These are phyloP conservation scores for Leptographium lundbergii DNA, from an alignment of 2,329 filamentous ascomycete species.

Conservation along the genomic window DNA sequence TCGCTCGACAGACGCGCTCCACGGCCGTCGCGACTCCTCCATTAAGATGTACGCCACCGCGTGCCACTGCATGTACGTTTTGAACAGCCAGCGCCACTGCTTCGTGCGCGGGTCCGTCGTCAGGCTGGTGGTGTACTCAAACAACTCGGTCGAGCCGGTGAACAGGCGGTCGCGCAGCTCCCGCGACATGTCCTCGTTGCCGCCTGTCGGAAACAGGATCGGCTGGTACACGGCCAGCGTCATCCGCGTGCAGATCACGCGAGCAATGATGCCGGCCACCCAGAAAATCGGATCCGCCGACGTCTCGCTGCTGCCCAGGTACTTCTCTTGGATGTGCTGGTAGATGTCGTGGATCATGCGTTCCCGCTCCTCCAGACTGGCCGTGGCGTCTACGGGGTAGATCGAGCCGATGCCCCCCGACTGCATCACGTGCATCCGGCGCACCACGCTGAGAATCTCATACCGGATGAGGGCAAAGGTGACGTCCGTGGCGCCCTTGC, in stretches of 20 bases:
- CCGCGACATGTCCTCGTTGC: constrained; percentile 19
- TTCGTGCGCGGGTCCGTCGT: constrained; percentile 34
- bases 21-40: constrained; percentile 32
- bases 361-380: constrained; percentile 30
- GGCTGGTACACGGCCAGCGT: constrained; percentile 42
- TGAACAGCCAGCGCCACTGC: constrained; percentile 46
- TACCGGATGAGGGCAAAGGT: constrained; percentile 30
- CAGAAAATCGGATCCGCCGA: constrained; percentile 33
- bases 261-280: constrained; percentile 34
- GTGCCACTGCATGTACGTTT: constrained; percentile 47
- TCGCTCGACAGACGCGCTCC: constrained; percentile 19
- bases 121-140: constrained; percentile 42
- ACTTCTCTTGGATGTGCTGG: constrained; percentile 36
- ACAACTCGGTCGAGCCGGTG: constrained; percentile 38
- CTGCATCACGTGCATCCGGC: constrained; percentile 24
- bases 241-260: constrained; percentile 41
- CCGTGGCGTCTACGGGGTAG: constrained; percentile 18
- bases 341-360: constrained; percentile 19
- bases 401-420: constrained; percentile 17
- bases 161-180: constrained; percentile 27
- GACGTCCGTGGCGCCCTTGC: constrained; percentile 40
- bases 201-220: constrained; percentile 27
- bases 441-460: constrained; percentile 27
- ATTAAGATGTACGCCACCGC: constrained; percentile 43
- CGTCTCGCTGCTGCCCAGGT: constrained; percentile 36